These are phyloP conservation scores for Solanum microdontum DNA, from an alignment of 257 asterid species.

Conservation along the genomic window DNA sequence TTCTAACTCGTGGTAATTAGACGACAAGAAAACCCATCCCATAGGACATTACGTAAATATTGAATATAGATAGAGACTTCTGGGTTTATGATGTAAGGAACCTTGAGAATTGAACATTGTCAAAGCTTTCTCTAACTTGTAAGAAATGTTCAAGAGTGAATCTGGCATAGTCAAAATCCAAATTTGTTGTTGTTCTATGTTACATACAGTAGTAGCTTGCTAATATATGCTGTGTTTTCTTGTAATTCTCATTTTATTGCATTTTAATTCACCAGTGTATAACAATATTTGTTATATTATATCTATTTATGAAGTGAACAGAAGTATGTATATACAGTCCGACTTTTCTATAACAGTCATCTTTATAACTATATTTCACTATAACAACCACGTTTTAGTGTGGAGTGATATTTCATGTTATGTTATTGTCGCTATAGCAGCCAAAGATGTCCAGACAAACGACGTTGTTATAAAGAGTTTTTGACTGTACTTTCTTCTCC, in stretches of 20 bases:
- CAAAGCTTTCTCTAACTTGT: background rate
- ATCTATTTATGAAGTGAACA: background rate
- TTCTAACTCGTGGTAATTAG: background rate
- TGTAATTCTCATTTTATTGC: background rate
- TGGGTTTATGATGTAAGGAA: background rate
- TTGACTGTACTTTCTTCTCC: no score
- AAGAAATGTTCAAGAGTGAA: background rate
- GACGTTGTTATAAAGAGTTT: no score
- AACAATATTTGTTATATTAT: background rate
- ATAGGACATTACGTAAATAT: slow-evolving; percentile 1
- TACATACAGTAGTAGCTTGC: background rate
- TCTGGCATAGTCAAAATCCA: background rate
- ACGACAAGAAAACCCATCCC: background rate
- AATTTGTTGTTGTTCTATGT: background rate
- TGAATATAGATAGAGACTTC: slow-evolving; percentile 1
- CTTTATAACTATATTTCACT: no score
- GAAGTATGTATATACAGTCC: background rate
- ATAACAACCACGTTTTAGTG: no score
- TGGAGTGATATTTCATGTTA: no score
- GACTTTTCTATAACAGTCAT: background rate
- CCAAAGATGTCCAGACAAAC: no score
- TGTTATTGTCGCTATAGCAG: no score
- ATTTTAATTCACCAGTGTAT: background rate
- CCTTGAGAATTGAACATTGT: background rate
- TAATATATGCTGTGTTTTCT: background rate